Evolutionary conservation across 2,329 filamentous ascomycete genomes (phyloP).

Genomic region (Sporothrix humicola): DNA sequence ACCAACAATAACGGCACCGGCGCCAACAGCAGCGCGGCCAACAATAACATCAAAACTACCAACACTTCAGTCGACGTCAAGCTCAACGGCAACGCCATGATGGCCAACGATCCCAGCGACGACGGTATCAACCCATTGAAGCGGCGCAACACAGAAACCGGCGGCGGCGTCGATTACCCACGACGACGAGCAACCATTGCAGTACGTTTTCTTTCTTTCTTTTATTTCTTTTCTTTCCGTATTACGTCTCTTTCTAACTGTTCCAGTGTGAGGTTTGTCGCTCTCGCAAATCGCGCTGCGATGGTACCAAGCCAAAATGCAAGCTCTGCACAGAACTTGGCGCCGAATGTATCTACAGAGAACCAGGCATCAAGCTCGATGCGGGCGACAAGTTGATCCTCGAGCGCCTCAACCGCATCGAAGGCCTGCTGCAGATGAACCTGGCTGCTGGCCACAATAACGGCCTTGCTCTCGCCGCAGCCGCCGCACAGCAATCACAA

Average conservation of each 20-base stretch:
- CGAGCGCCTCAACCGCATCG: slow-evolving; percentile 77
- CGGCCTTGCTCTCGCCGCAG: slow-evolving; percentile 49
- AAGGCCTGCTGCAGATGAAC: slow-evolving; percentile 76
- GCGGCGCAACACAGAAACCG: slow-evolving; percentile 65
- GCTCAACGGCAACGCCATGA: slow-evolving; percentile 15
- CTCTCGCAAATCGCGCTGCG: slow-evolving; percentile 78
- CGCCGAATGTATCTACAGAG: slow-evolving; percentile 82
- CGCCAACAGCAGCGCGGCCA: background rate
- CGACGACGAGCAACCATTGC: slow-evolving; percentile 69
- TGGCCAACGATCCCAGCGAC: slow-evolving; percentile 48
- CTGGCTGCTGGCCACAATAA: slow-evolving; percentile 59
- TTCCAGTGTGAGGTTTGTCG: slow-evolving; percentile 78
- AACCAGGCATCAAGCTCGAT: slow-evolving; percentile 85
- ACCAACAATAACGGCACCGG: background rate
- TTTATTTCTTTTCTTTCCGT: slow-evolving; percentile 28
- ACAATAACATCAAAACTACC: background rate
- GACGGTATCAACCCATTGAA: slow-evolving; percentile 65
- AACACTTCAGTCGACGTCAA: slow-evolving; percentile 45
- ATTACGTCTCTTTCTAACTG: slow-evolving; percentile 29
- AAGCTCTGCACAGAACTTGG: slow-evolving; percentile 82
- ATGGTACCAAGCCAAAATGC: slow-evolving; percentile 81
- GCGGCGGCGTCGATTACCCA: slow-evolving; percentile 62
- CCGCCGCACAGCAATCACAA: slow-evolving; percentile 51
- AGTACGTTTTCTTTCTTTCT: slow-evolving; percentile 51
- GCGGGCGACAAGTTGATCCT: slow-evolving; percentile 85